phyloP scores from a whole-genome alignment of 768 basidiomycete genomes.

The Boletus patriciae region DNA sequence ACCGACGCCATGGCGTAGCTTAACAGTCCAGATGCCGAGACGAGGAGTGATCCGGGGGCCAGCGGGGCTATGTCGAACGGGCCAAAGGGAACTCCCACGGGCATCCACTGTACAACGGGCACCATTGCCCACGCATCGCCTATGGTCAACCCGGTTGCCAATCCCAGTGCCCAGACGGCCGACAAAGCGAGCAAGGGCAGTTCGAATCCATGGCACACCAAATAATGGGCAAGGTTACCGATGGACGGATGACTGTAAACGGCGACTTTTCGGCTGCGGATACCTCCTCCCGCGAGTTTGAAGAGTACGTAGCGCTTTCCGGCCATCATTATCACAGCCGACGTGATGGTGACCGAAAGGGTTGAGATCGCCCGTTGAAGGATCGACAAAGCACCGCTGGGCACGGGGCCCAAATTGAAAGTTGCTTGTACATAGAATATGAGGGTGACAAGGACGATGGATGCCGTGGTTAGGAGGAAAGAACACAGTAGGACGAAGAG shows the following conservation, averaged over 20 bases:
- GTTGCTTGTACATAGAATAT: not conserved
- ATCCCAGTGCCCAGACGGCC: slow-evolving; percentile 13
- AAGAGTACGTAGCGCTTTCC: slow-evolving; percentile 20
- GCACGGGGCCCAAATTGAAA: not conserved
- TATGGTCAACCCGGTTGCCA: slow-evolving; percentile 14
- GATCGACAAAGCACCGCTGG: not conserved
- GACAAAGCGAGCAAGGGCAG: slow-evolving; percentile 9
- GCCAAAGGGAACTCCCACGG: too few species aligned
- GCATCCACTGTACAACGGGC: not conserved
- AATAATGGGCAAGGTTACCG: slow-evolving; percentile 6
- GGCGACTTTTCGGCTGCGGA: slow-evolving; percentile 12
- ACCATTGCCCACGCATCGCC: slow-evolving; percentile 6
- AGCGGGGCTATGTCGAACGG: too few species aligned
- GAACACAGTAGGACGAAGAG: slow-evolving; percentile 6
- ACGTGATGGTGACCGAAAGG: slow-evolving; percentile 13
- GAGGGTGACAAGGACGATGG: slow-evolving; percentile 5
- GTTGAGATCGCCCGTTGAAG: slow-evolving; percentile 12
- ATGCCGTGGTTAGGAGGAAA: not conserved
- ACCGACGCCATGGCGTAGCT: not conserved
- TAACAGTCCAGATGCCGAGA: not conserved
- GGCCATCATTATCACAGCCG: slow-evolving; percentile 12
- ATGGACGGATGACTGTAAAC: slow-evolving; percentile 15
- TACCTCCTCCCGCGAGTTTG: slow-evolving; percentile 9
- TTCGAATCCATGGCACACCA: slow-evolving; percentile 7
- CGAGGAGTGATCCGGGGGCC: not conserved